Evolutionary conservation across 2,329 filamentous ascomycete species (phyloP), one percentile per base, ranked within the genome.

Genomic region (Diaporthe vexans): DNA sequence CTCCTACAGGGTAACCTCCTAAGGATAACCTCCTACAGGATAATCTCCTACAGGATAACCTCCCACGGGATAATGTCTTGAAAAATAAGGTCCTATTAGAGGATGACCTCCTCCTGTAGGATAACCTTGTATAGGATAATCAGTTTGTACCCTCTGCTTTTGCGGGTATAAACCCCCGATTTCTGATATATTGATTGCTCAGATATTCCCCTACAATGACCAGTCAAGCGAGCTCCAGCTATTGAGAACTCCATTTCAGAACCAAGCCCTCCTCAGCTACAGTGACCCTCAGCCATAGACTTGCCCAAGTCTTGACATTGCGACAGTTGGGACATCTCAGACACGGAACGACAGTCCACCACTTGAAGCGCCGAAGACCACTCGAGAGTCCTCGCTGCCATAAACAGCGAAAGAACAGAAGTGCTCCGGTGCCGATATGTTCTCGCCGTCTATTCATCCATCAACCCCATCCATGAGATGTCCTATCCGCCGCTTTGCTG

Each of bases 381-480:
- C 33, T 24, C 4, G 11, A 9, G 19, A 13, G 26, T 26, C 33
- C 46, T 26, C 15, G 21, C 63, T 35, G 63, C 15, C 52, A 33
- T 54, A 15, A 54, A 54, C 48, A 40, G 63, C 48, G 33, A 29
- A 37, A 40, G n/a, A 68, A 26, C n/a, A 54, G n/a, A n/a, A 54
- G 48, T 9, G 48, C 46, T 40, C 15, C 5, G 40, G 11, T 7
- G 40, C 40, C 15, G 15, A 43, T 17, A 13, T 43, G 19, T 15
- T 5, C n/a, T 9, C 19, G 9, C 33, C 29, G 26, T 40, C 3
- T 9, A 19, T 13, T n/a, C 40, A 68, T 40, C 1, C 15, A 40
- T 17, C 48, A 40, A 11, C 4, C 9, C 8, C 26, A 9, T 11
- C 15, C 9, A 9, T 54, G n/a, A 11, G 33, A 29, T 56, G 24